These are phyloP conservation scores for Diaporthe sp. DNA, from an alignment of 2,329 filamentous ascomycete genomes.

Conservation along the genomic window DNA sequence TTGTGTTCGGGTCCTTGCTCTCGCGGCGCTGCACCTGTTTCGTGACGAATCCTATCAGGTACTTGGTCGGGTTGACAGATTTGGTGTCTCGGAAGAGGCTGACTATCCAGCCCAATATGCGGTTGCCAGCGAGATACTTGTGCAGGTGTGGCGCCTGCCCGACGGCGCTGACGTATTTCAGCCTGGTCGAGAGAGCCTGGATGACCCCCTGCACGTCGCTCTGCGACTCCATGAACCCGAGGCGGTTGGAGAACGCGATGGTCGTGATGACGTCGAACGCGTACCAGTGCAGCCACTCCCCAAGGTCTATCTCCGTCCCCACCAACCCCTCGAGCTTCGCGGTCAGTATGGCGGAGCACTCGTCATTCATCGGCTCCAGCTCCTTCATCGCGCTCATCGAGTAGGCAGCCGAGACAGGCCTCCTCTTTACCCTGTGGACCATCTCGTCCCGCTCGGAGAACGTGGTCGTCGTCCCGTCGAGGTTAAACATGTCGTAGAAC, in stretches of 20 bases:
- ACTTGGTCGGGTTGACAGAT: slow-evolving; percentile 2
- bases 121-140: background rate
- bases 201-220: slow-evolving; percentile 35
- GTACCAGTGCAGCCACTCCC: slow-evolving; percentile 25
- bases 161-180: slow-evolving; percentile 5
- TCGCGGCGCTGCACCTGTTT: background rate
- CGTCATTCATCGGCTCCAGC: slow-evolving; percentile 24
- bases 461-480: slow-evolving; percentile 5
- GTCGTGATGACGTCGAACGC: slow-evolving; percentile 26
- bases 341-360: slow-evolving; percentile 17
- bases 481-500: slow-evolving; percentile 25
- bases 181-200: background rate
- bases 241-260: slow-evolving; percentile 34
- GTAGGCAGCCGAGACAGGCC: slow-evolving; percentile 13
- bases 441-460: slow-evolving; percentile 25
- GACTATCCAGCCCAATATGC: background rate
- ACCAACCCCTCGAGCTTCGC: slow-evolving; percentile 11
- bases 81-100: background rate
- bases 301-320: slow-evolving; percentile 5
- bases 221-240: slow-evolving; percentile 34
- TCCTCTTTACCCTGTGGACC: background rate
- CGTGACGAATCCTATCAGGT: slow-evolving; percentile 9
- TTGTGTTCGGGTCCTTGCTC: background rate
- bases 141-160: slow-evolving; percentile 22
- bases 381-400: slow-evolving; percentile 29